phyloP scores from a whole-genome alignment of 179 eudicot genomes.

The Drosera spatulata region DNA sequence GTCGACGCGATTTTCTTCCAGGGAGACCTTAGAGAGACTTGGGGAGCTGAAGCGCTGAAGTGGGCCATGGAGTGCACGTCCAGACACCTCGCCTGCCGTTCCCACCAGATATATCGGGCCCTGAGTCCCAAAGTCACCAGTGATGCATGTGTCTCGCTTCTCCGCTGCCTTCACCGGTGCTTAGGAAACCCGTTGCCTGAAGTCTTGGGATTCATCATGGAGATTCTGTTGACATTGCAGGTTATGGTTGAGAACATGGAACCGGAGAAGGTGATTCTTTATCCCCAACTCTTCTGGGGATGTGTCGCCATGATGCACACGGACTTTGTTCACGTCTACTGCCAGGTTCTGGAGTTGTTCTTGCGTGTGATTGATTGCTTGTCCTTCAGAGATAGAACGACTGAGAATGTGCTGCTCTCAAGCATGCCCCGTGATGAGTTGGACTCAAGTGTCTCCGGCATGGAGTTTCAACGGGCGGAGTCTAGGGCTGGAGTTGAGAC shows the following conservation, averaged over 20 bases:
- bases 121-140: slow-evolving; percentile 83
- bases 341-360: slow-evolving; percentile 96
- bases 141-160: slow-evolving; percentile 89
- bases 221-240: slow-evolving; percentile 85
- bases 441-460: slow-evolving; percentile 42
- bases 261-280: slow-evolving; percentile 91
- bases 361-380: slow-evolving; percentile 86
- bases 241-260: slow-evolving; percentile 99
- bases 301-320: slow-evolving; percentile 99
- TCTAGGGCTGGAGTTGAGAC: slow-evolving; percentile 38
- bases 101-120: slow-evolving; percentile 97
- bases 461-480: slow-evolving; percentile 62
- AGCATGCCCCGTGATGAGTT: slow-evolving; percentile 97
- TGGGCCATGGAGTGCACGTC: slow-evolving; percentile 99
- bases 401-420: slow-evolving; percentile 92
- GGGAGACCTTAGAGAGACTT: slow-evolving; percentile 96
- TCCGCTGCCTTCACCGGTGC: slow-evolving; percentile 88
- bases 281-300: slow-evolving; percentile 99
- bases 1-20: slow-evolving; percentile 98
- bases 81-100: slow-evolving; percentile 93
- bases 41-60: slow-evolving; percentile 95
- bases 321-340: slow-evolving; percentile 90
- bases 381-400: slow-evolving; percentile 84
- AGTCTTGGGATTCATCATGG: slow-evolving; percentile 87
- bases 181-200: slow-evolving; percentile 79